Evolutionary conservation across 371 early-diverging fungal genomes (phyloP), one percentile per base, ranked within the genome.

Genomic region (Haplosporangium sp.): DNA sequence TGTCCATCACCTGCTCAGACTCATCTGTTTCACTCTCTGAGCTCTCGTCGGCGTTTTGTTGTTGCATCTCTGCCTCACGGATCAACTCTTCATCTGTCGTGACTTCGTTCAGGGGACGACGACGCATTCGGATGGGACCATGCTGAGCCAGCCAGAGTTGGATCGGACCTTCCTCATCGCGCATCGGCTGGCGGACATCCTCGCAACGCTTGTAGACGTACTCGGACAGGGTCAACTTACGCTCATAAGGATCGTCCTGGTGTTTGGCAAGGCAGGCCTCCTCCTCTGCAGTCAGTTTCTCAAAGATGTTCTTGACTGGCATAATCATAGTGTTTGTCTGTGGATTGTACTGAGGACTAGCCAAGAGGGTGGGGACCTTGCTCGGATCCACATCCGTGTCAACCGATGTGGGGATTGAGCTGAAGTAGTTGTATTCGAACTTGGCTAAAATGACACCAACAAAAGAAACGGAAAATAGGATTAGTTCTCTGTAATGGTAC

Each of bases 401-500:
- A 11, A 72, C 62, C 6, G 79, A 72, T 1, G 83, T 59, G 16
- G 69, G 77, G 12, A 81, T 80, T 13, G 83, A 77, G 10, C 85
- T 83, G 53, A 80, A 77, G 60, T 79, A 87, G 18, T 83, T 85
- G 68, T 86, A 86, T 60, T 88, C 86, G 73, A 88, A 88, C 56
- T 82, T 83, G 41, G 83, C 74, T 80, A 51, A 42, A 18, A 16
- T 6, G 8, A 46, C 10, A 18, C 47, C 64, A 81, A 16, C 71
- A 38, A 6, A 82, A 57, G 42, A 67, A 84, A 23, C 6, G 54
- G 47, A 21, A 47, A 29, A 38, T 42, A 38, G 38, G 5, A 43
- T 36, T 47, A 40, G 47, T 16, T 4, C 6, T 47, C 42, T 36
- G 21, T n/a, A 50, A 14, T 11, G 42, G 18, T 8, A 38, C 8